These are phyloP conservation scores for Plasmodium gaboni DNA, from an alignment of 169 alveolate species.

Conservation along the genomic window DNA sequence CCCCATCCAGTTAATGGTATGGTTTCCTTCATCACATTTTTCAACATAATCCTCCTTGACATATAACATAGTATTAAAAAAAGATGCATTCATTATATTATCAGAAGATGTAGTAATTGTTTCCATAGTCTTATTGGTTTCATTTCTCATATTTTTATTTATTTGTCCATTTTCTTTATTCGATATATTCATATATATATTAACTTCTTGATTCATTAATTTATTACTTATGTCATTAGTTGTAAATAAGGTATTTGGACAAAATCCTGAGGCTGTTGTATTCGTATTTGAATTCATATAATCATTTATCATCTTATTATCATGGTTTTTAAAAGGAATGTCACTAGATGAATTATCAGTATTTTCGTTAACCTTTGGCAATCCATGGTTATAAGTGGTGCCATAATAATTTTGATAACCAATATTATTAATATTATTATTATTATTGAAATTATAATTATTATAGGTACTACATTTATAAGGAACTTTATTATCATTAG, in stretches of 20 bases:
- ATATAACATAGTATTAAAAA: slow-evolving; percentile 11
- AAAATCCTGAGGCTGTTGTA: too few relatives aligned
- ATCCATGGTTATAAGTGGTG: too few relatives aligned
- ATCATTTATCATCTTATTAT: too few relatives aligned
- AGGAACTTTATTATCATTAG: background rate
- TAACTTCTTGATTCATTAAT: slow-evolving; percentile 6
- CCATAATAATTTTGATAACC: too few relatives aligned
- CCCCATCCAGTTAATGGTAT: slow-evolving; percentile 13
- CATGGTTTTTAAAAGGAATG: too few relatives aligned
- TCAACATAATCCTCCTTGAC: slow-evolving; percentile 13
- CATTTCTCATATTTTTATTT: slow-evolving; percentile 45
- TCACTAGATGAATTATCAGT: too few relatives aligned
- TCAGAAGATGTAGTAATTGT: slow-evolving; percentile 39
- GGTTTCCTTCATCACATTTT: slow-evolving; percentile 22
- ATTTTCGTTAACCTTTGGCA: too few relatives aligned
- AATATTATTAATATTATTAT: too few relatives aligned
- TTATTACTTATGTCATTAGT: slow-evolving; percentile 13
- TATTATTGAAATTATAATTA: too few relatives aligned
- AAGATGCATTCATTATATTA: slow-evolving; percentile 19
- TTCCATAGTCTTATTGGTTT: slow-evolving; percentile 44
- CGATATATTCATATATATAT: background rate
- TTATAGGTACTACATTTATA: background rate
- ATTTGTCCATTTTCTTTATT: slow-evolving; percentile 21
- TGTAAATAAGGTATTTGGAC: slow-evolving; percentile 3
- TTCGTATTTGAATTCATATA: too few relatives aligned